phyloP scores from a whole-genome alignment of 176 grass and related monocot genomes.

The Oryza officinalis region DNA sequence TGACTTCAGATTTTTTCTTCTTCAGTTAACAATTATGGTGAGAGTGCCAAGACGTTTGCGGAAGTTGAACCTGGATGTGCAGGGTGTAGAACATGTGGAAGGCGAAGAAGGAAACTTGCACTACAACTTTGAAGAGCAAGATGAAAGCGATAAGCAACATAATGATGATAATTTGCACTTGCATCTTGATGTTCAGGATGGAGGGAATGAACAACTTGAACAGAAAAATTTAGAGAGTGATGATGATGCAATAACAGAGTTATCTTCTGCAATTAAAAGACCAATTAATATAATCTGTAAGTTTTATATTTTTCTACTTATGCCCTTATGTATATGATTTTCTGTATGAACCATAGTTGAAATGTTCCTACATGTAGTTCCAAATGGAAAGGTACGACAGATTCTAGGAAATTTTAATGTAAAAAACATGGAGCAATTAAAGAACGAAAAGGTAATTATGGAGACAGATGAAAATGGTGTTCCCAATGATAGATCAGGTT shows the following conservation, averaged over 20 bases:
- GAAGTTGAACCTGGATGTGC: background rate
- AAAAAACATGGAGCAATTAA: background rate
- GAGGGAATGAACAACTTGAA: no score
- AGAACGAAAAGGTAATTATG: background rate
- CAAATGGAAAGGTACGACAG: background rate
- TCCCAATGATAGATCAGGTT: background rate
- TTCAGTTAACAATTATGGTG: no score
- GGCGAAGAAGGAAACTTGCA: background rate
- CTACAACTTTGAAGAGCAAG: no score
- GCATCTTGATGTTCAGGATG: no score
- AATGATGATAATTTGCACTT: no score
- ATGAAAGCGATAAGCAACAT: no score
- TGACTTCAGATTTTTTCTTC: no score
- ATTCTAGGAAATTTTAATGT: background rate
- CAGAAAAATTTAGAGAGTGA: background rate
- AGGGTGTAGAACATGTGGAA: background rate
- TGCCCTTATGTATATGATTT: no score
- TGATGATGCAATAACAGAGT: background rate
- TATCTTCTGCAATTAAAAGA: background rate
- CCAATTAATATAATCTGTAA: slow-evolving; percentile 17
- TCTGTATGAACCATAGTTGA: background rate
- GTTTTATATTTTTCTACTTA: background rate
- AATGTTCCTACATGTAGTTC: background rate
- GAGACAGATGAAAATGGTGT: slow-evolving; percentile 4
- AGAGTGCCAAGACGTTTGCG: background rate